Conservation (phyloP, 140 eudicot genomes). For the Stevia rebaudiana region DNA sequence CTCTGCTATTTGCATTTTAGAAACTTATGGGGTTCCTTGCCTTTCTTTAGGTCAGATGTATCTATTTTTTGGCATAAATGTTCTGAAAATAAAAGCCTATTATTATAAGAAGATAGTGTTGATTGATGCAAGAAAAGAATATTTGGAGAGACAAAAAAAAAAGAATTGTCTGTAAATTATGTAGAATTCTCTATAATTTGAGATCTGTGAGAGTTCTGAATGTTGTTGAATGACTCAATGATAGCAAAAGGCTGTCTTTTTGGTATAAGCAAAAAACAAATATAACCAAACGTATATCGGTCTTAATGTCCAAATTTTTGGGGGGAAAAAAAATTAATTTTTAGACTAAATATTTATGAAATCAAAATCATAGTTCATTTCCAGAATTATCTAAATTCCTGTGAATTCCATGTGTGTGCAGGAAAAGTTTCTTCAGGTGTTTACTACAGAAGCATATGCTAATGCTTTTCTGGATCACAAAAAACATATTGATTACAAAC, state of each 20-base stretch:
- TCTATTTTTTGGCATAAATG: neutral
- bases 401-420: constrained; percentile 31
- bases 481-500: constrained; percentile 52
- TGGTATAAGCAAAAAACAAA: no score
- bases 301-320: no score
- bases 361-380: constrained; percentile 13
- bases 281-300: no score
- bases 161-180: neutral
- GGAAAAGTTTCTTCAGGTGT: constrained; percentile 85
- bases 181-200: no score
- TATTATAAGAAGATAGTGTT: neutral
- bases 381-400: neutral
- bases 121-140: neutral
- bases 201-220: no score
- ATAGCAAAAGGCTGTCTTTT: no score
- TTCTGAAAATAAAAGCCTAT: neutral
- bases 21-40: neutral
- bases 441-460: constrained; percentile 64
- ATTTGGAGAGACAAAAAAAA: neutral
- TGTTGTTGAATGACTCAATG: no score
- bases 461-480: constrained; percentile 54
- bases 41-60: constrained; percentile 8
- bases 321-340: no score
- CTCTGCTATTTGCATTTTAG: neutral
- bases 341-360: no score